Evolutionary conservation across 2,329 filamentous ascomycete genomes (phyloP).

Genomic region (Botrytis hyacinthi): DNA sequence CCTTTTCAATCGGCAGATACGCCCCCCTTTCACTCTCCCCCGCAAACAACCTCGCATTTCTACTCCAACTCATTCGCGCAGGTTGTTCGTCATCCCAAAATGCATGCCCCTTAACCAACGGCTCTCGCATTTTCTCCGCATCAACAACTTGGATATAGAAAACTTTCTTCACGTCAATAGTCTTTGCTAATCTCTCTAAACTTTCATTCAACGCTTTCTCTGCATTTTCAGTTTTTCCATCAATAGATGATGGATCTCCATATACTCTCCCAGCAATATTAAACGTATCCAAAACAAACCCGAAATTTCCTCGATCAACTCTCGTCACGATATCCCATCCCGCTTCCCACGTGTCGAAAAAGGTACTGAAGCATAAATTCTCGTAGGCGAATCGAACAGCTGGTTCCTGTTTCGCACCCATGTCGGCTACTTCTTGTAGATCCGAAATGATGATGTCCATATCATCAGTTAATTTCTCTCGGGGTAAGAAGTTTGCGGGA

Average conservation of each 20-base stretch:
- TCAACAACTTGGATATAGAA: slow-evolving; percentile 78
- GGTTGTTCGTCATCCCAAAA: slow-evolving; percentile 59
- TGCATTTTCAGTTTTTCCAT: slow-evolving; percentile 53
- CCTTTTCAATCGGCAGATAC: slow-evolving; percentile 55
- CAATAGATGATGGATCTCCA: slow-evolving; percentile 58
- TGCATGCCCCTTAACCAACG: slow-evolving; percentile 54
- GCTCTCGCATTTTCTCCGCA: slow-evolving; percentile 59
- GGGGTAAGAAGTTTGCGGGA: neutral
- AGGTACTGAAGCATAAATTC: slow-evolving; percentile 69
- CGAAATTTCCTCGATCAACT: slow-evolving; percentile 66
- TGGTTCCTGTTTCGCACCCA: slow-evolving; percentile 57
- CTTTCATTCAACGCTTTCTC: slow-evolving; percentile 50
- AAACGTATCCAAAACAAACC: slow-evolving; percentile 71
- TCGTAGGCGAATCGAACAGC: slow-evolving; percentile 69
- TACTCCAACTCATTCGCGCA: slow-evolving; percentile 71
- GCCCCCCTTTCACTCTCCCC: slow-evolving; percentile 53
- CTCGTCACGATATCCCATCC: slow-evolving; percentile 64
- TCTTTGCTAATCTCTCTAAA: slow-evolving; percentile 25
- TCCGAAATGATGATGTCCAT: slow-evolving; percentile 59
- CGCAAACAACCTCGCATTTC: slow-evolving; percentile 70
- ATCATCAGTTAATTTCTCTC: slow-evolving; percentile 48
- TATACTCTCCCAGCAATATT: slow-evolving; percentile 70
- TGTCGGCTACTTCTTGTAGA: slow-evolving; percentile 61
- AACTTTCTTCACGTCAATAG: slow-evolving; percentile 60
- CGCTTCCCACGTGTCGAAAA: slow-evolving; percentile 65